These are phyloP conservation scores for Nemania serpens DNA, from an alignment of 2,329 filamentous ascomycete species.

Conservation along the genomic window DNA sequence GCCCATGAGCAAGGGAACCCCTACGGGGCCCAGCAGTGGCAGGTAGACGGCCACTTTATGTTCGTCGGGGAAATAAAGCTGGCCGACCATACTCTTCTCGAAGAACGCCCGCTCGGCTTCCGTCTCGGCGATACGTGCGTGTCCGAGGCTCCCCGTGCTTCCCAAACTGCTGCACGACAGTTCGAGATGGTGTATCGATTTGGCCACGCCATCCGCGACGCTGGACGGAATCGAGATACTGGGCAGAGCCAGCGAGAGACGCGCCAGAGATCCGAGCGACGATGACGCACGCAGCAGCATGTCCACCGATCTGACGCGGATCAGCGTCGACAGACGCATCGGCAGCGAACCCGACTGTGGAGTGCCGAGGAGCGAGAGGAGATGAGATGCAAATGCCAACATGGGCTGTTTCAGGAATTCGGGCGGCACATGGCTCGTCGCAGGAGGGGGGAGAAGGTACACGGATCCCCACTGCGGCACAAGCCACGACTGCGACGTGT, in stretches of 20 bases:
- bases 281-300: constrained; percentile 88
- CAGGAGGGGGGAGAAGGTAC: constrained; percentile 58
- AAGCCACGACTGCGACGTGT: constrained; percentile 74
- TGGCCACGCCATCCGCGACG: constrained; percentile 83
- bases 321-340: constrained; percentile 80
- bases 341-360: constrained; percentile 83
- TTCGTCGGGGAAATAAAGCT: constrained; percentile 98
- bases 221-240: constrained; percentile 89
- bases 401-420: constrained; percentile 77
- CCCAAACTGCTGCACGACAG: constrained; percentile 75
- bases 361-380: constrained; percentile 84
- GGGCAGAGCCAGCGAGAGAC: constrained; percentile 79
- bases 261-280: constrained; percentile 88
- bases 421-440: constrained; percentile 59
- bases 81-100: constrained; percentile 98
- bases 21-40: constrained; percentile 86
- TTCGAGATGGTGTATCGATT: constrained; percentile 77
- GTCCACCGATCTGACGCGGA: constrained; percentile 82
- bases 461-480: constrained; percentile 92
- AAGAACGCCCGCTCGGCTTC: constrained; percentile 96
- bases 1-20: constrained; percentile 85
- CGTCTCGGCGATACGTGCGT: constrained; percentile 82
- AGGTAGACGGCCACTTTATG: constrained; percentile 97
- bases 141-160: constrained; percentile 69
- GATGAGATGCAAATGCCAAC: constrained; percentile 87